phyloP scores from a whole-genome alignment of 2,329 filamentous ascomycete species.

The Metarhizium brunneum region DNA sequence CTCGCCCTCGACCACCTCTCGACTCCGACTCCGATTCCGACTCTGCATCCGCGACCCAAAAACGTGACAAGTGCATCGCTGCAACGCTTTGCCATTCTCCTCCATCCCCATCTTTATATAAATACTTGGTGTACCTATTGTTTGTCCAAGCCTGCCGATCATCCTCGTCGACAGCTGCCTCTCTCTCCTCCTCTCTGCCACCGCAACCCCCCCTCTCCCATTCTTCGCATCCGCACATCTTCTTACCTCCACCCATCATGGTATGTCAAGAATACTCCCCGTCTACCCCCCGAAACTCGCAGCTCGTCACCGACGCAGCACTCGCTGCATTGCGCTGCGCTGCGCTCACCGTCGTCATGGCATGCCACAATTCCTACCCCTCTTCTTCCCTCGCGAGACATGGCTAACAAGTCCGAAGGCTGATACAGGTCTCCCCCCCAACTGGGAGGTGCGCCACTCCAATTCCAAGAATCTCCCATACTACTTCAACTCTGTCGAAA shows the following conservation, averaged over 20 bases:
- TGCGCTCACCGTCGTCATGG: slow-evolving; percentile 6
- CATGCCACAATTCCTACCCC: not conserved
- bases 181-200: not conserved
- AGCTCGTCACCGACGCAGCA: slow-evolving; percentile 3
- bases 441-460: slow-evolving; percentile 95
- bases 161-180: slow-evolving; percentile 1
- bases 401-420: slow-evolving; percentile 30
- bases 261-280: slow-evolving; percentile 6
- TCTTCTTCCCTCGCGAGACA: not conserved
- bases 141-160: not conserved
- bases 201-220: no score
- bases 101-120: not conserved
- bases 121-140: not conserved
- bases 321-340: slow-evolving; percentile 7
- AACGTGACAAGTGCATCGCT: not conserved
- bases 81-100: not conserved
- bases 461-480: slow-evolving; percentile 98
- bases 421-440: slow-evolving; percentile 71
- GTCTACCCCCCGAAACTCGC: slow-evolving; percentile 2
- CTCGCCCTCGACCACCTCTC: not conserved
- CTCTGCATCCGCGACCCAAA: not conserved
- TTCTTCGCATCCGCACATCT: not conserved
- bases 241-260: slow-evolving; percentile 1
- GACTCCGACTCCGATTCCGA: not conserved
- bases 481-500: slow-evolving; percentile 86